Base-by-base conservation (phyloP, 2,329 filamentous ascomycete species). In the Neonectria neomacrospora region DNA sequence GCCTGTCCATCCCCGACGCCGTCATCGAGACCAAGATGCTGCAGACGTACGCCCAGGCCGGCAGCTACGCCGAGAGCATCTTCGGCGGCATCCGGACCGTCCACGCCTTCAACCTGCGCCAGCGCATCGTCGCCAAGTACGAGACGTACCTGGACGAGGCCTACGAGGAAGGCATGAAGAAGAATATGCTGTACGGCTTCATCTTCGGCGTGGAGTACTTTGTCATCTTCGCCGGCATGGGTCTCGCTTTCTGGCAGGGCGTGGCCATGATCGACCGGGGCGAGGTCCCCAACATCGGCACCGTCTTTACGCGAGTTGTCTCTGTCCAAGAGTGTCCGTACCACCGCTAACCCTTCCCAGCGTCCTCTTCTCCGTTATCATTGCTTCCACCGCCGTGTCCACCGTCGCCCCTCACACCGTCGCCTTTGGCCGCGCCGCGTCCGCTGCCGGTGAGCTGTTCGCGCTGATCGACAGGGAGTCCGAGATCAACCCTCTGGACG, bases 231-330 rank as follows among this genome's bases (percentile, higher is more conserved):
- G 66, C 74, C 1, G 78, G 78, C 22, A 79, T 78, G 47, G 77
- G 73, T 2, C 69, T 81, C 5, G 75, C 76, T 7, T 82, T 81
- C 55, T 82, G 79, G 79, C 79, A 81, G 61, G 80, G 78, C 1
- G 68, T 80, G 42, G 66, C 67, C 20, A 76, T 81, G 71, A 66
- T 76, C 18, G 62, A 71, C 9, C 65, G 70, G 1, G 78, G 77
- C 11, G 75, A 79, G 58, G 75, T 81, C 18, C 42, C 63, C 9
- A 64, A 75, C 3, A 68, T 73, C 5, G 79, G 79, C 20, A 69
- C 71, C 3, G 75, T 81, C 16, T 77, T 80, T 32, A 79, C 73
- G 76, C 76, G 55, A 60, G 75, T 73, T 9, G 5, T 12, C 12
- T 10, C 3, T 9, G n/a, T 10, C 3, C 32, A n/a, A 5, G 14